Percentiles rank a stretch among this genome's conserved stretches.
phyloP scores from a whole-genome alignment of 1,284 basidiomycete species.

The Amylostereum areolatum region DNA sequence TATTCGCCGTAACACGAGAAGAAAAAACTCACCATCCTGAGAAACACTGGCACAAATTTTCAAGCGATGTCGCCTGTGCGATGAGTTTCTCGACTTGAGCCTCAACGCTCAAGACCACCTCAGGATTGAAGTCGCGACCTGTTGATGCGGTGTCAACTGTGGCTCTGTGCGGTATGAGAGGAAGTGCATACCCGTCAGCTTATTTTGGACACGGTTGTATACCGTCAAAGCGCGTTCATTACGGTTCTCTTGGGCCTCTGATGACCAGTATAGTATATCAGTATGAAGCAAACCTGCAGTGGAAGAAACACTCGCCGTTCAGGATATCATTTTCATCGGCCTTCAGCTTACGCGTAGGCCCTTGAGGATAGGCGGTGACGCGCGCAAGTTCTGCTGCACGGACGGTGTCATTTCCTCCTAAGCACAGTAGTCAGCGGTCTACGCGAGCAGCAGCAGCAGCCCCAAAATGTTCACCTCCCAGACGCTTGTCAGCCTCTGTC shows the following conservation, averaged over 20 bases:
- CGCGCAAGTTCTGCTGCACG: conserved; percentile 59
- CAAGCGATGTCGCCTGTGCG: conserved; percentile 83
- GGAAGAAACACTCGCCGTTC: conserved; percentile 44
- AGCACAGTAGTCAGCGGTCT: conserved; percentile 8
- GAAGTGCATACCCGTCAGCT: conserved; percentile 71
- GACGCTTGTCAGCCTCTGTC: conserved; percentile 57
- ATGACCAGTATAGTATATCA: conserved; percentile 8
- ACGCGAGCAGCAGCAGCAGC: neutral
- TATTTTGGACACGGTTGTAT: conserved; percentile 89
- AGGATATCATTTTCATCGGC: conserved; percentile 82
- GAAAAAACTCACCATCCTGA: conserved; percentile 76
- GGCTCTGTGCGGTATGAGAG: conserved; percentile 5
- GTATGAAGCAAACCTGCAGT: conserved; percentile 1
- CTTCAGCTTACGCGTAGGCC: conserved; percentile 65
- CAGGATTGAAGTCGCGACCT: conserved; percentile 90
- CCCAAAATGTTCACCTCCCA: conserved; percentile 45
- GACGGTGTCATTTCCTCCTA: conserved; percentile 38
- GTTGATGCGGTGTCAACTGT: conserved; percentile 2
- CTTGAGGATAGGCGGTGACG: conserved; percentile 69
- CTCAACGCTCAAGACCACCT: conserved; percentile 63
- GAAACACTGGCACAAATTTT: conserved; percentile 94
- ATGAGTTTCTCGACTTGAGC: conserved; percentile 90
- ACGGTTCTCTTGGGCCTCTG: conserved; percentile 78
- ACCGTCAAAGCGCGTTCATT: conserved; percentile 88
- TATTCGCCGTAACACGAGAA: too few relatives aligned